These are phyloP conservation scores for Metarhizium guizhouense DNA, from an alignment of 2,329 filamentous ascomycete species.

Conservation along the genomic window DNA sequence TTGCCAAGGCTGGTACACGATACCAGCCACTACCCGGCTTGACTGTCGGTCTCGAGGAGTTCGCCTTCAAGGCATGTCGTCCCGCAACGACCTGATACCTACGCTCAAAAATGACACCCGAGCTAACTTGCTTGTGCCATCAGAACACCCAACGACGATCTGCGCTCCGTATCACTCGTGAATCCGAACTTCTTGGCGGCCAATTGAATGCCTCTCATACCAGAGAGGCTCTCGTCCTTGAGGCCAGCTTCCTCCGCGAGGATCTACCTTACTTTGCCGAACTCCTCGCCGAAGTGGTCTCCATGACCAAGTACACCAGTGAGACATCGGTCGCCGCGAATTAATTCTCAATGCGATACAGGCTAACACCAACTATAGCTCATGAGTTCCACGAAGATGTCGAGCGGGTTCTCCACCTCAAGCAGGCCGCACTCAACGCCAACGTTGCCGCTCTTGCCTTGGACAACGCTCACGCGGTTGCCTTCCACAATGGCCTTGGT, in stretches of 20 bases:
- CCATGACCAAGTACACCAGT: slow-evolving; percentile 78
- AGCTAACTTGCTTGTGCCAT: slow-evolving; percentile 37
- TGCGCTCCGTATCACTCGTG: slow-evolving; percentile 84
- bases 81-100: slow-evolving; percentile 4
- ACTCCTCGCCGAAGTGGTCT: slow-evolving; percentile 84
- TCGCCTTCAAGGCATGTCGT: slow-evolving; percentile 79
- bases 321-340: slow-evolving; percentile 22
- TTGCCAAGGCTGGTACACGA: slow-evolving; percentile 89
- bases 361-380: slow-evolving; percentile 38
- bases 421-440: slow-evolving; percentile 64
- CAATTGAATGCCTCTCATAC: slow-evolving; percentile 83
- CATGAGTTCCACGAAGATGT: slow-evolving; percentile 90
- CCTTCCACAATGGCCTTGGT: slow-evolving; percentile 91
- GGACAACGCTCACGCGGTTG: slow-evolving; percentile 76
- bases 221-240: slow-evolving; percentile 84
- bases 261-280: slow-evolving; percentile 97
- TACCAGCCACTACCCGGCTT: slow-evolving; percentile 87
- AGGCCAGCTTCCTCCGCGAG: slow-evolving; percentile 89
- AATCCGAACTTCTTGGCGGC: slow-evolving; percentile 89
- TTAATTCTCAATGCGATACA: slow-evolving; percentile 8
- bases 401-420: slow-evolving; percentile 62
- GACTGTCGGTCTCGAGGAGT: slow-evolving; percentile 83
- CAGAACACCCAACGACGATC: slow-evolving; percentile 83
- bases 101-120: slow-evolving; percentile 11
- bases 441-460: slow-evolving; percentile 61